Percentiles rank a stretch among this genome's conserved stretches.
Evolutionary conservation across 2,329 filamentous ascomycete genomes (phyloP).

Genomic region (Colletotrichum musae): DNA sequence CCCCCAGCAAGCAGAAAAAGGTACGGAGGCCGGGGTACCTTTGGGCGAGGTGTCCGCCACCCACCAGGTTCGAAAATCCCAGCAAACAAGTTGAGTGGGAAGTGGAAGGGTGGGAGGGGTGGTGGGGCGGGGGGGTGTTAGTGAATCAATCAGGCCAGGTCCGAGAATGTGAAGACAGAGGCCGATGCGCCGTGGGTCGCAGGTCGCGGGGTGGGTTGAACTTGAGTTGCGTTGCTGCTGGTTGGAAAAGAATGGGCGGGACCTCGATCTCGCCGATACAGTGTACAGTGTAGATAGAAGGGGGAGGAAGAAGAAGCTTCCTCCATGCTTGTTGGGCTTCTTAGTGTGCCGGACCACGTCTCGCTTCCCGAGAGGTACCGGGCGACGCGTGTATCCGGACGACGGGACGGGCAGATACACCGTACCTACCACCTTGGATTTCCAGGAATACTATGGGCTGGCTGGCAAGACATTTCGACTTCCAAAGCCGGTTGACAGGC

Average conservation of each 20-base stretch:
- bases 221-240: constrained; percentile 30
- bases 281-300: constrained; percentile 16
- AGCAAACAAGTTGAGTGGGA: constrained; percentile 41
- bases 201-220: constrained; percentile 29
- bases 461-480: neutral
- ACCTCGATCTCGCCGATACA: constrained; percentile 30
- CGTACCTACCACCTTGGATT: too few relatives aligned
- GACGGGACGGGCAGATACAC: neutral
- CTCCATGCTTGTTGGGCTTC: neutral
- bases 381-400: constrained; percentile 35
- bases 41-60: constrained; percentile 41
- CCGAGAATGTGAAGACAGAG: constrained; percentile 26
- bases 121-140: constrained; percentile 34
- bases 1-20: constrained; percentile 35
- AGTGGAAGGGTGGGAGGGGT: constrained; percentile 30
- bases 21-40: constrained; percentile 40
- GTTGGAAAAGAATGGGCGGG: constrained; percentile 17
- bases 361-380: constrained; percentile 26
- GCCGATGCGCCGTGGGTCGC: constrained; percentile 29
- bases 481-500: constrained; percentile 7
- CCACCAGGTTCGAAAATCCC: constrained; percentile 40
- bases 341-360: neutral
- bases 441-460: too few relatives aligned
- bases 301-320: constrained; percentile 28
- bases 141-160: constrained; percentile 36